Evolutionary conservation across 768 basidiomycete genomes (phyloP).

Genomic region (Podaxis sp.): DNA sequence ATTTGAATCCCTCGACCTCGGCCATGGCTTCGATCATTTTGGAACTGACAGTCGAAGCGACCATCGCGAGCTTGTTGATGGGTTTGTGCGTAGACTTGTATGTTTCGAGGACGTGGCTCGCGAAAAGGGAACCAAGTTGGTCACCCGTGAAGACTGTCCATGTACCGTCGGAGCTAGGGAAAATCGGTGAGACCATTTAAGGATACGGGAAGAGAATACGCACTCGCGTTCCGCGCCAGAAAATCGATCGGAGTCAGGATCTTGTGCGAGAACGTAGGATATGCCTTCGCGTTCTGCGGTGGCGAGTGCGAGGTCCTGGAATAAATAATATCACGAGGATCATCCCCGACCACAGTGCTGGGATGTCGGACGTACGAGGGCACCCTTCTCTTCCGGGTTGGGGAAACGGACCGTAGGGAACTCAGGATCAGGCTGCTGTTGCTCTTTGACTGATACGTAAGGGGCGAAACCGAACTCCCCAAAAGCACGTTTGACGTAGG

Average conservation of each 20-base stretch:
- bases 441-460: constrained; percentile 62
- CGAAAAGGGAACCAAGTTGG: constrained; percentile 65
- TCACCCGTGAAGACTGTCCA: constrained; percentile 85
- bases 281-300: constrained; percentile 56
- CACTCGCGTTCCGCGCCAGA: constrained; percentile 72
- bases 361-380: constrained; percentile 21
- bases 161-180: constrained; percentile 43
- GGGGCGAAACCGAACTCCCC: constrained; percentile 55
- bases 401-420: constrained; percentile 86
- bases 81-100: constrained; percentile 44
- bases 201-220: constrained; percentile 16
- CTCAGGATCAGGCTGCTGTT: constrained; percentile 76
- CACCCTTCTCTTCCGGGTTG: constrained; percentile 90
- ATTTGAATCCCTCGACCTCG: constrained; percentile 72
- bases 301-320: constrained; percentile 69
- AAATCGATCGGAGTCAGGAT: constrained; percentile 87
- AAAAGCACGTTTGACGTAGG: constrained; percentile 60
- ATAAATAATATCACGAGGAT: background rate
- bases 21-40: constrained; percentile 88
- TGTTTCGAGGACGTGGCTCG: constrained; percentile 38
- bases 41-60: constrained; percentile 88
- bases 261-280: constrained; percentile 79
- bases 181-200: constrained; percentile 4
- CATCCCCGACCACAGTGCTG: background rate
- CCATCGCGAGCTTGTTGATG: constrained; percentile 71